Percentiles rank a stretch among this genome's conserved stretches.
phyloP scores from a whole-genome alignment of 208 protist genomes.

The Herpetomonas tarakana region DNA sequence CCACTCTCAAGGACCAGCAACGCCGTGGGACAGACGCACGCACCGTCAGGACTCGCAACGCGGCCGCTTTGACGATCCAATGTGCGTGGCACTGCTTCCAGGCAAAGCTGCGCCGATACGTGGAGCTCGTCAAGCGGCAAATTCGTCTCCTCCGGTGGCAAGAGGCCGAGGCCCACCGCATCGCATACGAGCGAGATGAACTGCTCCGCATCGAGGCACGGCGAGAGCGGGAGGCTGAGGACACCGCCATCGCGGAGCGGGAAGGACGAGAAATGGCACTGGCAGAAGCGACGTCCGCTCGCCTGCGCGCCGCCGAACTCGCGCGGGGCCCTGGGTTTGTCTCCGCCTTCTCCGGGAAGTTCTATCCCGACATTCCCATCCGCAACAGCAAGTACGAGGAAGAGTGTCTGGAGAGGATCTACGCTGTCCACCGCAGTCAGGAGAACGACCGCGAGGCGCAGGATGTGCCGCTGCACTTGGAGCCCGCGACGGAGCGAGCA shows the following conservation, averaged over 20 bases:
- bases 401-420: constrained; percentile 18
- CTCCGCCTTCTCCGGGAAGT: neutral
- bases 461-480: constrained; percentile 58
- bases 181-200: neutral
- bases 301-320: constrained; percentile 7
- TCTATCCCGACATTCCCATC: neutral
- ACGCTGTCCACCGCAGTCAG: constrained; percentile 18
- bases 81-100: constrained; percentile 58
- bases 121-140: constrained; percentile 24
- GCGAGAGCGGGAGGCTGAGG: neutral
- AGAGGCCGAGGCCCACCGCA: constrained; percentile 5
- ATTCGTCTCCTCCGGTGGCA: constrained; percentile 29
- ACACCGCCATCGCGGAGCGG: neutral
- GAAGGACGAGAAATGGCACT: neutral
- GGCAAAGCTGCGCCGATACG: constrained; percentile 32
- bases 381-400: constrained; percentile 16
- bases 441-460: constrained; percentile 48
- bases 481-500: constrained; percentile 36
- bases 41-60: constrained; percentile 20
- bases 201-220: neutral
- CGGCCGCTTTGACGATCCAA: constrained; percentile 51
- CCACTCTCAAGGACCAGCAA: constrained; percentile 22
- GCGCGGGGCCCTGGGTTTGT: constrained; percentile 5
- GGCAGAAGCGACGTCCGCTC: neutral
- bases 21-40: constrained; percentile 41